Conservation (phyloP, 768 basidiomycete genomes). For the Gloeostereum incarnatum region DNA sequence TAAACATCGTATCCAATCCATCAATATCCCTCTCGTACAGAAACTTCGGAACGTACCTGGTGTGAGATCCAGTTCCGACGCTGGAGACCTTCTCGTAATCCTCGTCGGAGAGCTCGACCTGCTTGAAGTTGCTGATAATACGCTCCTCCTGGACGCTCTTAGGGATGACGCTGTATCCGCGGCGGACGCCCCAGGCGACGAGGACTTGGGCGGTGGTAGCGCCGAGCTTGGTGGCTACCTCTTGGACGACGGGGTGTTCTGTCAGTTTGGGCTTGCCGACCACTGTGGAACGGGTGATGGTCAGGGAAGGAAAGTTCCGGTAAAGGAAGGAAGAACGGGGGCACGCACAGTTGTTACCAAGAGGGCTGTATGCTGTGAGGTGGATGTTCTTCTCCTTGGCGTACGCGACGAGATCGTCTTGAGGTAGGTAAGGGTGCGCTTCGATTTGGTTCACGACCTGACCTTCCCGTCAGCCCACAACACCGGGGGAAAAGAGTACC, state of each 20-base stretch:
- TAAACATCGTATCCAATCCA: conserved; percentile 14
- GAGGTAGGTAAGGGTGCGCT: conserved; percentile 71
- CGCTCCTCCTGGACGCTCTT: conserved; percentile 44
- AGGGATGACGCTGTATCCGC: conserved; percentile 51
- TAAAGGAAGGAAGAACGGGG: not conserved
- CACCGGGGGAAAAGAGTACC: not conserved
- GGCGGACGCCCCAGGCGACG: conserved; percentile 56
- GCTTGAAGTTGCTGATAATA: conserved; percentile 35
- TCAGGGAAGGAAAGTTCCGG: not conserved
- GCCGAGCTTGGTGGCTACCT: conserved; percentile 22
- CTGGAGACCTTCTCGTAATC: conserved; percentile 13
- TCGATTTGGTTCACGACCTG: conserved; percentile 74
- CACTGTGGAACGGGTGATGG: too few species aligned
- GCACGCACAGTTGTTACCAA: conserved; percentile 70
- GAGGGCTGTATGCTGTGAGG: conserved; percentile 55
- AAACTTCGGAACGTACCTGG: conserved; percentile 16
- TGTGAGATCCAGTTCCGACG: conserved; percentile 26
- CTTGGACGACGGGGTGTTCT: conserved; percentile 33
- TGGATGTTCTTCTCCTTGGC: conserved; percentile 64
- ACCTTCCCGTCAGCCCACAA: not conserved
- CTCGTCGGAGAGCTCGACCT: conserved; percentile 11
- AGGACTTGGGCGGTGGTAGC: conserved; percentile 41
- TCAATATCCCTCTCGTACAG: not conserved
- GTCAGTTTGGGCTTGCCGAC: conserved; percentile 36
- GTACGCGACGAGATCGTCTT: conserved; percentile 63